Percentiles rank a stretch among this genome's conserved stretches.
Conservation (phyloP, 176 grass and related monocot genomes). For the Cenchrus purpureus region DNA sequence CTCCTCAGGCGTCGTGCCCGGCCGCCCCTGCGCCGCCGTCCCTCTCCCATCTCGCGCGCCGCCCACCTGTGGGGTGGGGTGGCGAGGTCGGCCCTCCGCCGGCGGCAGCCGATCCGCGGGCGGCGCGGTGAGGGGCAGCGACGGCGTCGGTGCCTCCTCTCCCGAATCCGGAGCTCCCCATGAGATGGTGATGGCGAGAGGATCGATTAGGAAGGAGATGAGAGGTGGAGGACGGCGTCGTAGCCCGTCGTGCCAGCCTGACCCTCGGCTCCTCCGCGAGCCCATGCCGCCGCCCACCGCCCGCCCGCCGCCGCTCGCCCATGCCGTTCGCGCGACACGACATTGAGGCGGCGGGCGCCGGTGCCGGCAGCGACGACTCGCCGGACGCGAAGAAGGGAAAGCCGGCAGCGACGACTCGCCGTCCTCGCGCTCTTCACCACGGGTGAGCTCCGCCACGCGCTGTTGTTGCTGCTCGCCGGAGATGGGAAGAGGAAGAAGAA, state of each 20-base stretch:
- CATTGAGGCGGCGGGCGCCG: conserved; percentile 68
- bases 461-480: too few species aligned
- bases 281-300: neutral
- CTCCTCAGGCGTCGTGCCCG: conserved; percentile 37
- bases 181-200: neutral
- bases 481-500: too few species aligned
- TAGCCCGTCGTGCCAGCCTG: too few species aligned
- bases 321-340: conserved; percentile 70
- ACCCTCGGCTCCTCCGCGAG: neutral
- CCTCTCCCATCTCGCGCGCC: conserved; percentile 56
- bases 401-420: conserved; percentile 40
- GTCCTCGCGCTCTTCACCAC: conserved; percentile 75
- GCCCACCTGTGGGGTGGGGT: neutral
- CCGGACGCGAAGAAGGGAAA: conserved; percentile 68
- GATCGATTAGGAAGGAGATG: too few species aligned
- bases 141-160: neutral
- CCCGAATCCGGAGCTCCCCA: conserved; percentile 42
- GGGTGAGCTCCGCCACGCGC: conserved; percentile 13
- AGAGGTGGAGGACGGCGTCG: conserved; percentile 48
- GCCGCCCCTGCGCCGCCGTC: conserved; percentile 57
- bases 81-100: conserved; percentile 26
- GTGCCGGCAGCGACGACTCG: conserved; percentile 47
- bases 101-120: conserved; percentile 38
- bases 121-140: neutral
- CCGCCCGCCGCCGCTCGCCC: neutral